Conservation (phyloP, 2,329 filamentous ascomycete species). For the Pseudogymnoascus sp. region DNA sequence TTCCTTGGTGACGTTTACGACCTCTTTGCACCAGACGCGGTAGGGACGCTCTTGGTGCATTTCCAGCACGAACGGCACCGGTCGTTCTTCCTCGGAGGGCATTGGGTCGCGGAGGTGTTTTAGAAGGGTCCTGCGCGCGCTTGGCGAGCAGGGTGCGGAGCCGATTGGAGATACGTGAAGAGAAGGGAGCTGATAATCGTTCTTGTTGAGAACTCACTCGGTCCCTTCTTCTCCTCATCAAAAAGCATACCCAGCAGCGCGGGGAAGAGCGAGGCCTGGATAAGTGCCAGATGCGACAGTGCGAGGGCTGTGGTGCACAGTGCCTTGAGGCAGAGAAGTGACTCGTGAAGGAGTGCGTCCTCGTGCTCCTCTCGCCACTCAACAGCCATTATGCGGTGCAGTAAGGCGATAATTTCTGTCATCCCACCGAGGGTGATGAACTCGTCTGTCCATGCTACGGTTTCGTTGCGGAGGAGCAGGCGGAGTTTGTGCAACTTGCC, state of each 20-base stretch:
- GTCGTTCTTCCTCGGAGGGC: conserved; percentile 66
- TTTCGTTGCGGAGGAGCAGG: conserved; percentile 85
- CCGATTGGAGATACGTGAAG: conserved; percentile 77
- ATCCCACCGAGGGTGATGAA: conserved; percentile 89
- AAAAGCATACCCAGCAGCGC: conserved; percentile 84
- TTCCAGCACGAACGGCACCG: conserved; percentile 78
- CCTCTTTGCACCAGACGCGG: conserved; percentile 88
- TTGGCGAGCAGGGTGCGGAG: conserved; percentile 54
- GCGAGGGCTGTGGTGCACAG: conserved; percentile 87
- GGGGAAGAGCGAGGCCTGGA: conserved; percentile 77
- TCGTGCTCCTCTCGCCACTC: conserved; percentile 99
- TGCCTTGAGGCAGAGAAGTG: conserved; percentile 86
- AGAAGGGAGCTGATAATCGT: conserved; percentile 84
- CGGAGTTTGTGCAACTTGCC: conserved; percentile 91
- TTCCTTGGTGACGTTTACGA: conserved; percentile 88
- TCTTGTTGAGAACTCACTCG: conserved; percentile 91
- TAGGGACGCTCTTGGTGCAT: conserved; percentile 87
- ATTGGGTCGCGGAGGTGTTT: conserved; percentile 73
- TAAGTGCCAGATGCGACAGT: conserved; percentile 70
- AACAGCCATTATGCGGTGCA: conserved; percentile 88
- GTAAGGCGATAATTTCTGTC: conserved; percentile 77
- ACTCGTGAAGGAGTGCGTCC: conserved; percentile 85
- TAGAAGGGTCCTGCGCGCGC: conserved; percentile 67
- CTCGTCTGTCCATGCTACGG: conserved; percentile 87
- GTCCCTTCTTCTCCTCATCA: conserved; percentile 96